These are phyloP conservation scores for Russula lepida DNA, from an alignment of 768 basidiomycete genomes.

Conservation along the genomic window DNA sequence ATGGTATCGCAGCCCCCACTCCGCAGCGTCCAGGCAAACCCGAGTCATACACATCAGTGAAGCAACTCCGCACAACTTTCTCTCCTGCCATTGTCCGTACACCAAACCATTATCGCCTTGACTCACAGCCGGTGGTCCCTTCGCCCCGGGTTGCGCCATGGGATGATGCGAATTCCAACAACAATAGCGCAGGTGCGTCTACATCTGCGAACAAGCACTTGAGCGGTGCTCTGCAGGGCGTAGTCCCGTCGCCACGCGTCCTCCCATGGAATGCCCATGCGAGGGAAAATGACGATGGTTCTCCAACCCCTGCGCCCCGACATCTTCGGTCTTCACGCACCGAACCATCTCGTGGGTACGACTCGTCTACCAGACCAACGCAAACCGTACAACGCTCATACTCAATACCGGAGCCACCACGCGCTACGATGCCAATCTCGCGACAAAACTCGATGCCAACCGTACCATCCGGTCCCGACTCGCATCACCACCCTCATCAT, in stretches of 20 bases:
- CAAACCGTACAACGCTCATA: constrained; percentile 13
- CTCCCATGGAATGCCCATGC: constrained; percentile 3
- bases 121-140: constrained; percentile 14
- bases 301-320: constrained; percentile 14
- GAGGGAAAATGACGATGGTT: constrained; percentile 3
- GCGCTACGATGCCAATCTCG: background rate
- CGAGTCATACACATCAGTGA: constrained; percentile 43
- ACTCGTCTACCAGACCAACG: background rate
- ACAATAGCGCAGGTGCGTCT: background rate
- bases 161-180: background rate
- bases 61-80: constrained; percentile 58
- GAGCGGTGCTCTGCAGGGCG: background rate
- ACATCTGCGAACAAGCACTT: constrained; percentile 11
- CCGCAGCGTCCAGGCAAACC: constrained; percentile 21
- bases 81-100: constrained; percentile 61
- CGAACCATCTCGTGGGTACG: constrained; percentile 7
- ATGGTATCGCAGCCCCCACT: constrained; percentile 19
- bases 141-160: constrained; percentile 17
- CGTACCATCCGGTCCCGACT: background rate
- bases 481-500: background rate
- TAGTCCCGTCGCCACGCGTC: constrained; percentile 12
- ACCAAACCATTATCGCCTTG: constrained; percentile 47
- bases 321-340: background rate
- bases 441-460: constrained; percentile 20
- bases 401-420: constrained; percentile 10